Evolutionary conservation across 2,329 filamentous ascomycete genomes (phyloP), one percentile per base, ranked within the genome.

Genomic region (Aquanectria penicillioides): DNA sequence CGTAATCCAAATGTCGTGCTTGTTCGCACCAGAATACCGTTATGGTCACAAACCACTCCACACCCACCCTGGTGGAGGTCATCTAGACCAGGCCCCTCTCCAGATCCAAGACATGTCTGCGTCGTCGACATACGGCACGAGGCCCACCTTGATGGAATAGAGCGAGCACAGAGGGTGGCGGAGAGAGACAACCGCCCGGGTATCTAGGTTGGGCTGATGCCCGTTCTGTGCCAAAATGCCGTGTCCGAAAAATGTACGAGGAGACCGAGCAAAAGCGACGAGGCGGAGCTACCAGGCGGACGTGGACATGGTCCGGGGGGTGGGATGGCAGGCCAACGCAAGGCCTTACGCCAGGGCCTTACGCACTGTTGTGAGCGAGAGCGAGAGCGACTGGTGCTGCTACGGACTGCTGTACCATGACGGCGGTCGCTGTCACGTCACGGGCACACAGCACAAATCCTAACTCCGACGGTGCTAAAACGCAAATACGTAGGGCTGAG

Each of bases 401-500:
- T n/a, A n/a, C n/a, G n/a, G n/a, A n/a, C n/a, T n/a, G n/a, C n/a
- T n/a, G n/a, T n/a, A n/a, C n/a, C n/a, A n/a, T n/a, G n/a, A n/a
- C n/a, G n/a, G n/a, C n/a, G n/a, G n/a, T n/a, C n/a, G n/a, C n/a
- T n/a, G n/a, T n/a, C n/a, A n/a, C n/a, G n/a, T n/a, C n/a, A n/a
- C n/a, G n/a, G n/a, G n/a, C n/a, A n/a, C n/a, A n/a, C n/a, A n/a
- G n/a, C n/a, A n/a, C n/a, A 31, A 31, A 46, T 22, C 41, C 29
- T 46, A 46, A 46, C 41, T 46, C 41, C 41, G 41, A 6, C 41
- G 15, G 20, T 29, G 20, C 13, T 11, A 26, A 44, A 23, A 20
- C 28, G 22, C 34, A 26, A 47, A 47, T 40, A 43, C 43, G 50
- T 59, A 59, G 56, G 56, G 56, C 56, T 59, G 56, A 59, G 46